Conservation (phyloP, 2,329 filamentous ascomycete genomes). For the Alternaria atra region DNA sequence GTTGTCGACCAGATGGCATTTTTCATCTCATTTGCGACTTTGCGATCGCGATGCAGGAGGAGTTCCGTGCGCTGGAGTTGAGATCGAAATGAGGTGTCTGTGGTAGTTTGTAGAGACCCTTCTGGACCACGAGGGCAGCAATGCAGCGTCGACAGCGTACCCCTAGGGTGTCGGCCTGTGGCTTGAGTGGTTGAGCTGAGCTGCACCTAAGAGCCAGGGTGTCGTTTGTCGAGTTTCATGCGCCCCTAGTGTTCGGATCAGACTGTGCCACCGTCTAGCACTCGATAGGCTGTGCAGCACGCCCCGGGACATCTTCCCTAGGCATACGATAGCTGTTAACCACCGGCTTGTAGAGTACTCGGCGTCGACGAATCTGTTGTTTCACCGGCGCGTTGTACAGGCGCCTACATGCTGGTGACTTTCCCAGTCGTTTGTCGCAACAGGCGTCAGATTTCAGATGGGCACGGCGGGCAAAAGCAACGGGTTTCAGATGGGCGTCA, state of each 20-base stretch:
- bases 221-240: slow-evolving; percentile 30
- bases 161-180: slow-evolving; percentile 8
- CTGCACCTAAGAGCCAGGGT: slow-evolving; percentile 16
- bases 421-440: slow-evolving; percentile 1
- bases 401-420: neutral
- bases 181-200: slow-evolving; percentile 20
- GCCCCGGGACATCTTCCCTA: slow-evolving; percentile 7
- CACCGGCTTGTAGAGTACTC: slow-evolving; percentile 16
- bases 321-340: slow-evolving; percentile 20
- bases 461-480: slow-evolving; percentile 13
- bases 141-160: slow-evolving; percentile 8
- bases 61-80: slow-evolving; percentile 12
- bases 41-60: slow-evolving; percentile 17
- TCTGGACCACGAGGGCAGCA: slow-evolving; percentile 16
- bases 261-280: neutral
- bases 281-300: slow-evolving; percentile 22
- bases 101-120: neutral
- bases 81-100: slow-evolving; percentile 14
- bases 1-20: slow-evolving; percentile 3
- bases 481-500: slow-evolving; percentile 22
- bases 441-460: slow-evolving; percentile 4
- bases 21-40: neutral
- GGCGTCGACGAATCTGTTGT: slow-evolving; percentile 16
- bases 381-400: slow-evolving; percentile 27
- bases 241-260: slow-evolving; percentile 24